Evolutionary conservation across 352 stramenopile genomes (phyloP).

Genomic region (Globisporangium radiosum): DNA sequence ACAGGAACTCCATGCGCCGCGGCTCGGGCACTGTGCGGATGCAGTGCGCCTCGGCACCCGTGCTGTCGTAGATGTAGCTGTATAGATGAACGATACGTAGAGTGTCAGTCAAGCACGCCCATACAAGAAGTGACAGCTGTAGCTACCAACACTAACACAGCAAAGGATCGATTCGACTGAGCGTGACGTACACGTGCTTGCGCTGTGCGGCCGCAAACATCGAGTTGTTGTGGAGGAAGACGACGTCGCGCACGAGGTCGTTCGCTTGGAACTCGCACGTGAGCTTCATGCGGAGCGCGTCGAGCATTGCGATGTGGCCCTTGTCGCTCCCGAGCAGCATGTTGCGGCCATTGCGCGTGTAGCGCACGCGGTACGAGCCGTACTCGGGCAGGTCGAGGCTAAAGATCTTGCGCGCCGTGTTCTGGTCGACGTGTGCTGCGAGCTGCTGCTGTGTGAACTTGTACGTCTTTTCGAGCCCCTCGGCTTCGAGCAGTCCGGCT

Average conservation of each 20-base stretch:
- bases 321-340: slow-evolving; percentile 90
- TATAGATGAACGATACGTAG: too few relatives aligned
- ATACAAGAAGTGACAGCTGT: too few relatives aligned
- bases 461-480: slow-evolving; percentile 96
- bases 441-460: slow-evolving; percentile 92
- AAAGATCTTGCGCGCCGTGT: slow-evolving; percentile 95
- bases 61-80: slow-evolving; percentile 95
- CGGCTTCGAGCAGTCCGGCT: slow-evolving; percentile 86
- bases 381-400: slow-evolving; percentile 90
- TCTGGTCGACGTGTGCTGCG: slow-evolving; percentile 85
- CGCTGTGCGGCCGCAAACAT: slow-evolving; percentile 96
- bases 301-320: slow-evolving; percentile 95
- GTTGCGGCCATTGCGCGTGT: slow-evolving; percentile 94
- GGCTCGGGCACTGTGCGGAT: slow-evolving; percentile 91
- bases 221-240: slow-evolving; percentile 97
- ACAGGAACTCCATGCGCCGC: slow-evolving; percentile 93
- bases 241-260: slow-evolving; percentile 93
- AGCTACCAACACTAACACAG: not conserved
- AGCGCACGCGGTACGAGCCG: slow-evolving; percentile 91
- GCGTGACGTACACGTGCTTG: slow-evolving; percentile 90
- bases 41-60: slow-evolving; percentile 95
- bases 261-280: slow-evolving; percentile 93
- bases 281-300: slow-evolving; percentile 88
- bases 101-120: too few relatives aligned
- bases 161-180: not conserved